A percentile compares a stretch with the other conserved stretches of the same genome.
phyloP scores from a whole-genome alignment of 2,329 filamentous ascomycete species.

The Diaporthe caulivora region DNA sequence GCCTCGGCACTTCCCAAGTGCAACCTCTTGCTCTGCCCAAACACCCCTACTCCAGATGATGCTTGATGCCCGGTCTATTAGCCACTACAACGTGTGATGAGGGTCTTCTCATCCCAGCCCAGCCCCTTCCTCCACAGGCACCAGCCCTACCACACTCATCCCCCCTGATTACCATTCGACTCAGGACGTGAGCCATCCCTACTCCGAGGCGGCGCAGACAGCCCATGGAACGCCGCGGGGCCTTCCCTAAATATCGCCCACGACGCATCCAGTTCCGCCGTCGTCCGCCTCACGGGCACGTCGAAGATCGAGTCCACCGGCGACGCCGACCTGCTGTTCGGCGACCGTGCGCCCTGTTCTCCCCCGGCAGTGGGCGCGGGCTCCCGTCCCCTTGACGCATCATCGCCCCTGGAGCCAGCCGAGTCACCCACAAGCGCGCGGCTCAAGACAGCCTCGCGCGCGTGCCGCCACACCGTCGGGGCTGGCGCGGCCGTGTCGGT shows the following conservation, averaged over 20 bases:
- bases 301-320: conserved; percentile 32
- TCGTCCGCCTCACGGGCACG: not conserved
- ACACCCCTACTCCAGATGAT: conserved; percentile 16
- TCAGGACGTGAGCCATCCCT: conserved; percentile 25
- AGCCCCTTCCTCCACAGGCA: not conserved
- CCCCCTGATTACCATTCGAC: conserved; percentile 19
- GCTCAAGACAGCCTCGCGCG: not conserved
- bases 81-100: not conserved
- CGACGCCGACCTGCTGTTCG: not conserved
- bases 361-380: not conserved
- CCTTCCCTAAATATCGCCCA: conserved; percentile 10
- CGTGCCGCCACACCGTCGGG: conserved; percentile 13
- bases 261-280: conserved; percentile 14
- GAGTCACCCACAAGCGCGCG: not conserved
- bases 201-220: conserved; percentile 30
- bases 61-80: not conserved
- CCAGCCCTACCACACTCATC: not conserved
- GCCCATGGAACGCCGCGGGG: conserved; percentile 22
- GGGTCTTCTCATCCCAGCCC: not conserved
- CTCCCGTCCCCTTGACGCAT: not conserved
- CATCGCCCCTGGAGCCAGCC: not conserved
- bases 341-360: not conserved
- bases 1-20: not conserved
- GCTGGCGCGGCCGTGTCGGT: conserved; percentile 6
- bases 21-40: not conserved